Evolutionary conservation across 371 early-diverging fungal genomes (phyloP).

Genomic region (Saksenaea vasiformis): DNA sequence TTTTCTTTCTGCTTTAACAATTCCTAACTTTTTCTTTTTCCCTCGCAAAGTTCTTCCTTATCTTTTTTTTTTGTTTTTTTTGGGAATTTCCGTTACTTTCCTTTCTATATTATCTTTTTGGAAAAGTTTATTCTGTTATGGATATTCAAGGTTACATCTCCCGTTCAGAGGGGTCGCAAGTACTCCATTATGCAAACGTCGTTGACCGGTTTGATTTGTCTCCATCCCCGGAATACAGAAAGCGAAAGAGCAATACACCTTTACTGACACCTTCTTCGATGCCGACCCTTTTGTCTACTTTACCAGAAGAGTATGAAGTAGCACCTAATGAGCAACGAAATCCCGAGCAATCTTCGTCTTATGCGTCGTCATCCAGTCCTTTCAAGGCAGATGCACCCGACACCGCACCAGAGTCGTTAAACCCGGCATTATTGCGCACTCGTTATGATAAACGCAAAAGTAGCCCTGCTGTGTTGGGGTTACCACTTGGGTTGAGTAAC

Average conservation of each 20-base stretch:
- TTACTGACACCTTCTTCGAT: not conserved
- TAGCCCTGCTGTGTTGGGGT: constrained; percentile 48
- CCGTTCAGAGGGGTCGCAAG: constrained; percentile 6
- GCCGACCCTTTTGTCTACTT: not conserved
- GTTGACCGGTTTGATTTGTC: constrained; percentile 8
- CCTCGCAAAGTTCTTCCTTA: not conserved
- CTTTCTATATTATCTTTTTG: not conserved
- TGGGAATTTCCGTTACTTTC: not conserved
- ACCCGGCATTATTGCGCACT: constrained; percentile 15
- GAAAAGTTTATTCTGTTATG: not conserved
- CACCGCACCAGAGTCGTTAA: not conserved
- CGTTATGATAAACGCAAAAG: constrained; percentile 40
- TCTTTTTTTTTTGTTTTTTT: too few species aligned
- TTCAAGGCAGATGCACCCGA: not conserved
- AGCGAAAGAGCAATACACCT: constrained; percentile 1
- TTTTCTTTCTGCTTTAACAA: not conserved
- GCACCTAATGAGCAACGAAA: not conserved
- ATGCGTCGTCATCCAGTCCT: constrained; percentile 12
- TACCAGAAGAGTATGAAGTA: constrained; percentile 1
- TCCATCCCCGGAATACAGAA: not conserved
- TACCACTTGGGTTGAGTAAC: constrained; percentile 36
- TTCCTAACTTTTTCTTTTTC: not conserved
- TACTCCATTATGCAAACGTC: constrained; percentile 11
- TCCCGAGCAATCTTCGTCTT: not conserved
- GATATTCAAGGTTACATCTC: constrained; percentile 14